Evolutionary conservation across 1,139 yeast genomes (phyloP).

Genomic region (Geotrichum candidum): DNA sequence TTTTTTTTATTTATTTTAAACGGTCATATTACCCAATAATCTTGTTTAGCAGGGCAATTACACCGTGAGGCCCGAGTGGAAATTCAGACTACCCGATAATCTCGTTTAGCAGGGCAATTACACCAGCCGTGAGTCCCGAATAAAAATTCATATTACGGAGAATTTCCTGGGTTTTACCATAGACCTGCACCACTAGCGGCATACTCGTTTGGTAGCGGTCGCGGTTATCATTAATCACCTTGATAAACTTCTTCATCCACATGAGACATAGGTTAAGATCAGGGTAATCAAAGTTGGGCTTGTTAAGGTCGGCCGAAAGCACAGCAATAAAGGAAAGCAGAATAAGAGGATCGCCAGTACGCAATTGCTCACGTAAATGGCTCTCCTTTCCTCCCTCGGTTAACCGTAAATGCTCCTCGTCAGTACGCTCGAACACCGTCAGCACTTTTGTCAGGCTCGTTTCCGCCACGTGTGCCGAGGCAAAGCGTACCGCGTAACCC

Average conservation of each 20-base stretch:
- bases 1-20: too few species aligned
- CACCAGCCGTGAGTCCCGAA: neutral
- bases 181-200: constrained; percentile 9
- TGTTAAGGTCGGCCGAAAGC: constrained; percentile 12
- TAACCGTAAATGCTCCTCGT: neutral
- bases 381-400: constrained; percentile 1
- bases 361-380: constrained; percentile 2
- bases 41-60: too few species aligned
- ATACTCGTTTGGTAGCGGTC: constrained; percentile 6
- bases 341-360: constrained; percentile 12
- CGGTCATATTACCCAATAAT: too few species aligned
- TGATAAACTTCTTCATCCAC: constrained; percentile 14
- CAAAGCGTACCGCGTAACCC: constrained; percentile 14
- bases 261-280: constrained; percentile 5
- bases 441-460: constrained; percentile 14
- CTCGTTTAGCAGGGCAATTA: neutral
- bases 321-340: constrained; percentile 16
- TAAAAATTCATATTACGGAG: neutral
- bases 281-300: constrained; percentile 2
- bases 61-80: too few species aligned
- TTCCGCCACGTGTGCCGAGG: constrained; percentile 8
- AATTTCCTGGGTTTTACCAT: constrained; percentile 6
- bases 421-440: constrained; percentile 5
- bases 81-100: neutral
- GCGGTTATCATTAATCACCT: constrained; percentile 13